phyloP scores from a whole-genome alignment of 2,329 filamentous ascomycete genomes.

The Ilyonectria mors-panacis region DNA sequence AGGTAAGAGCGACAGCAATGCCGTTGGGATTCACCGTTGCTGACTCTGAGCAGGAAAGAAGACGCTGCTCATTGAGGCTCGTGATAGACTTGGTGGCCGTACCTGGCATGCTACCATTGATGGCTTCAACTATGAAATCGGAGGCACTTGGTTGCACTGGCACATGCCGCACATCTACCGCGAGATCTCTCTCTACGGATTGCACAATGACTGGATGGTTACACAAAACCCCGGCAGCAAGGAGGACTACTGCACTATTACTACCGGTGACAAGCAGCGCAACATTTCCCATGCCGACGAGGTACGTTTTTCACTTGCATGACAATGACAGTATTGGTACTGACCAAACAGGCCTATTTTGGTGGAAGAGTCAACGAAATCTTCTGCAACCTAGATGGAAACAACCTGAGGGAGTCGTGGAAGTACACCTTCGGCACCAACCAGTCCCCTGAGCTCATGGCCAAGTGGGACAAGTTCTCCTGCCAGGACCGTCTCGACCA shows the following conservation, averaged over 20 bases:
- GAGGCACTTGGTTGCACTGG: constrained; percentile 61
- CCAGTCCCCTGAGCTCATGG: constrained; percentile 41
- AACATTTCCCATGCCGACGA: constrained; percentile 21
- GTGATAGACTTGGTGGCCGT: constrained; percentile 59
- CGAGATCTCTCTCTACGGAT: constrained; percentile 59
- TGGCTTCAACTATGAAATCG: constrained; percentile 58
- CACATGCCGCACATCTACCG: constrained; percentile 56
- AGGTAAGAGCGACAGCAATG: constrained; percentile 32
- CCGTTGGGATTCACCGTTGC: neutral
- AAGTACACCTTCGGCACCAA: constrained; percentile 34
- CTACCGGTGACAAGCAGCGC: constrained; percentile 1
- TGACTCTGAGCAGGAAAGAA: constrained; percentile 30
- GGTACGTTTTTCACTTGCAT: neutral
- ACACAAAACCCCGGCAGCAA: constrained; percentile 25
- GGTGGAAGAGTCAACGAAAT: constrained; percentile 5
- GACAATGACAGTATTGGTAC: too few species aligned
- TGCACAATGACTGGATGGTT: constrained; percentile 45
- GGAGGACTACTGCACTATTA: constrained; percentile 24
- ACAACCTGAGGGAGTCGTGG: constrained; percentile 18
- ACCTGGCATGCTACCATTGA: constrained; percentile 56
- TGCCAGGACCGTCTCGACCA: constrained; percentile 47
- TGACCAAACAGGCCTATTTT: neutral
- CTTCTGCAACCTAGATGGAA: constrained; percentile 42
- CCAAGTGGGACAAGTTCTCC: constrained; percentile 45
- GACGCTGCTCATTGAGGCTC: constrained; percentile 56